Evolutionary conservation across 2,329 filamentous ascomycete species (phyloP), one percentile per base, ranked within the genome.

Genomic region (Purpureocillium lavendulum): DNA sequence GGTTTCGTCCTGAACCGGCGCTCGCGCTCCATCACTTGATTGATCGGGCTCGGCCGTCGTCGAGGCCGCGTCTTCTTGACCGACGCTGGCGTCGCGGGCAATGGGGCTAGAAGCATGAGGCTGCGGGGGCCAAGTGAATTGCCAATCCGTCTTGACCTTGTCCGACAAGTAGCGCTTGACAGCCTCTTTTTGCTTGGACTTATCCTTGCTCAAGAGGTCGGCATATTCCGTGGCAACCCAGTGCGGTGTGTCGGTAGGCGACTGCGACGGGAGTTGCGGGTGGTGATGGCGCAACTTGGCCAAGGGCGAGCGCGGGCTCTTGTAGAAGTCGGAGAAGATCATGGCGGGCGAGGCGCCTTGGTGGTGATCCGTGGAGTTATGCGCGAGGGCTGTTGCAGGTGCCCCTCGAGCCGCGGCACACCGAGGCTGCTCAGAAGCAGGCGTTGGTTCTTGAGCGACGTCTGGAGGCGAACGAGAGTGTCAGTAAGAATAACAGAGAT

Each of bases 141-240:
- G 60, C 79, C 78, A 83, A 51, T 81, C 77, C 44, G 67, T 69
- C 44, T 68, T 71, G 31, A 82, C 62, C 47, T 70, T 75, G 16
- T 69, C 65, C 3, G 62, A 58, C 2, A 83, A 59, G 47, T 72
- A 74, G 37, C 64, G 70, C 50, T 66, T 74, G 29, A 82, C 71
- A 11, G 78, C 78, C 31, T 78, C 74, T 52, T 81, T 82, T 49
- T 80, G 75, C 59, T 72, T 78, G 18, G 58, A 45, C 55, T 80
- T 81, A 54, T 82, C 78, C 51, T 67, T 72, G 54, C 73, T 80
- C 36, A 78, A 58, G 6, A 82, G 65, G 51, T 82, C 78, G 15
- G 73, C 67, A 44, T 81, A 73, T 49, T 77, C 73, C 49, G 78
- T 65, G 33, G 61, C 54, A n/a, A 52, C 50, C 61, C 61, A 65